Base-by-base conservation (phyloP, 208 protist genomes). In the Blechomonas ayalai region DNA sequence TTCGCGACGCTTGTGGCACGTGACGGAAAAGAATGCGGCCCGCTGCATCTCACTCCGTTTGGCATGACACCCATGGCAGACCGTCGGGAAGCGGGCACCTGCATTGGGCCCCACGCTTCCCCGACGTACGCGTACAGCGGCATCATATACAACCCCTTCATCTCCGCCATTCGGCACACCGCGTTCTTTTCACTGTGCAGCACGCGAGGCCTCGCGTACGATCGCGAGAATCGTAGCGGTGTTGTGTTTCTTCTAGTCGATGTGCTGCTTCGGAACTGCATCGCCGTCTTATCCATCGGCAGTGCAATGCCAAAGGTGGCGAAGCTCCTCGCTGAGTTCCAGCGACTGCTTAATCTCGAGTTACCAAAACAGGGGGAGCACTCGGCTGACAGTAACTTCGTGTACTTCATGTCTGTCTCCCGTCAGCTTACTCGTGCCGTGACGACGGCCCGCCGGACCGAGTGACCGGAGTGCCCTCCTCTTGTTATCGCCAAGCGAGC, bases 241-340 rank as follows among this genome's bases (percentile, higher is more conserved):
- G 59, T 90, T 4, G 52, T 92, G 9, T 96, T 93, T 52, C 90
- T 95, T 55, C 65, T 94, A 20, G 48, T 92, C 1, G 84, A 93
- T 56, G 65, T 82, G 15, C 31, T 95, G 3, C 63, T 94, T 10
- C 60, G 77, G 29, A 67, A 82, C 35, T 94, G 84, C 58, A 16
- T 96, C 42, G 90, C 86, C 16, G 84, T 78, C 16, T 50, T 96
- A 10, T 76, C 69, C 6, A 57, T 95, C 18, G 82, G 73, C 12
- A 36, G 46, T 6, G 49, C 75, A 26, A 48, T 65, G 33, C 46
- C 47, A 8, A 39, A 35, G 5, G 67, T 68, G 6, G 72, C 79
- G 13, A 35, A 59, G 27, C 37, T 47, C n/a, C 61, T 90, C 28
- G 59, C 75, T 4, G 82, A 82, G 20, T 91, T 94, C 41, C 86